phyloP scores from a whole-genome alignment of 2,329 filamentous ascomycete genomes.

The Phialophora macrospora region DNA sequence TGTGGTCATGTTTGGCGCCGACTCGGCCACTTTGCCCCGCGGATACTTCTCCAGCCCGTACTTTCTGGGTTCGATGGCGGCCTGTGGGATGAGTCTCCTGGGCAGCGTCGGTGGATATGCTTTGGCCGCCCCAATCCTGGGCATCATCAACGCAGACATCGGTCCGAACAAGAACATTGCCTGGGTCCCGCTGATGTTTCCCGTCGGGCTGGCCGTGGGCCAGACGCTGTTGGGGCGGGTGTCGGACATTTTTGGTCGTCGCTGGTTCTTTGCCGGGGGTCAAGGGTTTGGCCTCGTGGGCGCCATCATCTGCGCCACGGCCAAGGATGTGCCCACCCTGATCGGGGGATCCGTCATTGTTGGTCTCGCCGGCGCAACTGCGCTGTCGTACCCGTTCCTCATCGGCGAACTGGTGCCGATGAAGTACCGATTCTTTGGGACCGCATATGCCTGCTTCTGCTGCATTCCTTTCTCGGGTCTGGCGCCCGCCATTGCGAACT shows the following conservation, averaged over 20 bases:
- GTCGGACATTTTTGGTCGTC: slow-evolving; percentile 46
- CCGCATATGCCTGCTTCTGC: slow-evolving; percentile 44
- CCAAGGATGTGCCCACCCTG: slow-evolving; percentile 44
- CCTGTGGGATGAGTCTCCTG: too few relatives aligned
- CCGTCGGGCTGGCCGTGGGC: neutral
- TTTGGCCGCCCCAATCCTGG: neutral
- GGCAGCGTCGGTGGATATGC: neutral
- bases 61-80: too few relatives aligned
- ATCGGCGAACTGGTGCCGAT: slow-evolving; percentile 50
- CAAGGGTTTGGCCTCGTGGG: slow-evolving; percentile 45
- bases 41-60: too few relatives aligned
- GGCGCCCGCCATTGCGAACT: slow-evolving; percentile 54
- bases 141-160: slow-evolving; percentile 12
- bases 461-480: slow-evolving; percentile 42
- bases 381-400: slow-evolving; percentile 43
- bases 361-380: neutral
- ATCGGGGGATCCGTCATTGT: slow-evolving; percentile 43
- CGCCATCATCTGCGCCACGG: slow-evolving; percentile 46
- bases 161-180: slow-evolving; percentile 6
- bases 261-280: slow-evolving; percentile 44
- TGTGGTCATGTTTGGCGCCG: too few relatives aligned
- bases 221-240: slow-evolving; percentile 41
- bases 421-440: slow-evolving; percentile 44
- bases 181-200: slow-evolving; percentile 6
- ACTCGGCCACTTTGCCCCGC: too few relatives aligned